These are phyloP conservation scores for Claviceps capensis DNA, from an alignment of 2,329 filamentous ascomycete genomes.

Conservation along the genomic window DNA sequence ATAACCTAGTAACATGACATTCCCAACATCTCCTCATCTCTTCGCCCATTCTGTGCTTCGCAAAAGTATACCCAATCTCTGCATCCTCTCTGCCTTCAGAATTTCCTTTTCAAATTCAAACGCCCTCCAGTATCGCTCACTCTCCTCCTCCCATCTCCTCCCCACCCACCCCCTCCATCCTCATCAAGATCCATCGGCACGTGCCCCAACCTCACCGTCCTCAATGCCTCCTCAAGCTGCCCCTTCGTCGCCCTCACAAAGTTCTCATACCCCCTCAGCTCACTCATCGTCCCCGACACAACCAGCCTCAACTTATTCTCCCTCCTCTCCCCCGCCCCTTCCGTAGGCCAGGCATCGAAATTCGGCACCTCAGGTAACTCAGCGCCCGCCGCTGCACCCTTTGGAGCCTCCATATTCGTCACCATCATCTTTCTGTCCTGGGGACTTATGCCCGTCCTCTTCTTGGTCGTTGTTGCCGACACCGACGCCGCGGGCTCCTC, in stretches of 20 bases:
- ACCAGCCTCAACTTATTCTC: constrained; percentile 11
- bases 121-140: not conserved
- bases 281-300: constrained; percentile 8
- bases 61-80: not conserved
- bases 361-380: not conserved
- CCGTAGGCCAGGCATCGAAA: not conserved
- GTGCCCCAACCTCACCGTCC: constrained; percentile 9
- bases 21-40: not conserved
- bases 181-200: not conserved
- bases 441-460: not conserved
- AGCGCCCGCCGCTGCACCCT: not conserved
- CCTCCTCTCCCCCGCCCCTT: constrained; percentile 11
- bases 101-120: not conserved
- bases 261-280: constrained; percentile 13
- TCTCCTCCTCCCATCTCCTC: not conserved
- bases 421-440: constrained; percentile 14
- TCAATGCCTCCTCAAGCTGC: constrained; percentile 12
- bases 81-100: not conserved
- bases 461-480: too few relatives aligned
- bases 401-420: constrained; percentile 15
- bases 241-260: constrained; percentile 8
- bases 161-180: not conserved
- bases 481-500: not conserved
- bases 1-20: not conserved
- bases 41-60: not conserved